A percentile compares a stretch with the other conserved stretches of the same genome.
Conservation (phyloP, 1,284 basidiomycete species). For the Malassezia obtusa region DNA sequence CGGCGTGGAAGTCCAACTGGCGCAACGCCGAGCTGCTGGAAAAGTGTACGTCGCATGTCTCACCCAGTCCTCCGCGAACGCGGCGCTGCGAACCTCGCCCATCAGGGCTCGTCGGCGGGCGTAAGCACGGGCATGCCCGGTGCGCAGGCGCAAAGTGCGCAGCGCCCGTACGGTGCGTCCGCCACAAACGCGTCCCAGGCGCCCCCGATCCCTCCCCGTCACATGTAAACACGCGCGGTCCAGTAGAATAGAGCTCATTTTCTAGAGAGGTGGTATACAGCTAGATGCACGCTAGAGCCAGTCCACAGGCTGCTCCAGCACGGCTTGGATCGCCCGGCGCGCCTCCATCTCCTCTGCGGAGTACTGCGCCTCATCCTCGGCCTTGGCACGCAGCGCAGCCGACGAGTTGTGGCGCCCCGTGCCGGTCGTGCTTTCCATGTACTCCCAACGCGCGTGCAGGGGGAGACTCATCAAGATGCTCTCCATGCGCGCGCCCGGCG, state of each 20-base stretch:
- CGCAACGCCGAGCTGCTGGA: constrained; percentile 59
- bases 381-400: constrained; percentile 11
- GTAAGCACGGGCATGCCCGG: too few relatives aligned
- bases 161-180: too few relatives aligned
- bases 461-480: constrained; percentile 48
- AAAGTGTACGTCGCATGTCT: constrained; percentile 17
- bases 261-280: not conserved
- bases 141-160: too few relatives aligned
- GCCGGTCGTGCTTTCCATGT: constrained; percentile 37
- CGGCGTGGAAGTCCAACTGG: constrained; percentile 77
- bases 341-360: constrained; percentile 17
- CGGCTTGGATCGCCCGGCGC: constrained; percentile 26
- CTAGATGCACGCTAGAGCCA: constrained; percentile 22
- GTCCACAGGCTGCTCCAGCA: constrained; percentile 28
- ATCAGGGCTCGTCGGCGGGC: too few relatives aligned
- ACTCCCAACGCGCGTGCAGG: constrained; percentile 43
- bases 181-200: too few relatives aligned
- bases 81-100: not conserved
- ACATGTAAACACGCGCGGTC: not conserved
- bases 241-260: not conserved
- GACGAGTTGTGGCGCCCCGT: constrained; percentile 27
- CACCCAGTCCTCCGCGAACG: constrained; percentile 6
- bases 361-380: constrained; percentile 2
- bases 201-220: not conserved
- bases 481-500: constrained; percentile 46